Base-by-base conservation (phyloP, 208 protist species). In the Novymonas esmeraldas region DNA sequence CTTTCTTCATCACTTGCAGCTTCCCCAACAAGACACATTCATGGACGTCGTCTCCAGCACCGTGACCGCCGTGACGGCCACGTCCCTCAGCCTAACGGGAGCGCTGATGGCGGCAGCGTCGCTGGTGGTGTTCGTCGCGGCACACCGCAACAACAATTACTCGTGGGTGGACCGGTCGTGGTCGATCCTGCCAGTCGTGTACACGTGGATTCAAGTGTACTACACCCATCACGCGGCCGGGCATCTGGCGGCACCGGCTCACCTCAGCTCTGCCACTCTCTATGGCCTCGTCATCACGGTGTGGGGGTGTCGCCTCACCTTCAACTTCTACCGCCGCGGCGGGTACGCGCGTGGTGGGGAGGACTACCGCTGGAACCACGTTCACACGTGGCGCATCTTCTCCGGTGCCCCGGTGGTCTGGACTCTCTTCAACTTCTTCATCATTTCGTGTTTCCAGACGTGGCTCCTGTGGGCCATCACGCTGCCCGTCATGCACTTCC, bases 91-190 rank as follows among this genome's bases (percentile, higher is more conserved):
- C 59, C 26, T 55, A 11, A 80, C 75, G 4, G 54, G 77, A 2
- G 6, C 45, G 2, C 34, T 92, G 7, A 88, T 92, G 85, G 18
- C 85, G 10, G 63, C 59, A 18, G 59, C 84, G 4, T 57, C 72
- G 29, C 45, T 89, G 6, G 18, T 87, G 22, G 64, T 86, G 29
- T 95, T 90, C 68, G 38, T 85, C 7, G 72, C 64, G 14, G 73
- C 86, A 3, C 62, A 71, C 48, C 56, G 79, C 45, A 64, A 89
- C 65, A 52, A 78, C 58, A 94, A 94, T 71, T 90, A 87, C 70
- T 93, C 81, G 22, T 93, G 87, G 79, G 86, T 95, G 16, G 85
- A 93, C 66, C 81, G 90, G 31, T 74, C 72, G 28, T 95, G 87
- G 84, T 92, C 87, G 10, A 87, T 94, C 49, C 45, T 82, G 46